Base-by-base conservation (phyloP, 176 grass and related monocot species). In the Oryza meyeriana region DNA sequence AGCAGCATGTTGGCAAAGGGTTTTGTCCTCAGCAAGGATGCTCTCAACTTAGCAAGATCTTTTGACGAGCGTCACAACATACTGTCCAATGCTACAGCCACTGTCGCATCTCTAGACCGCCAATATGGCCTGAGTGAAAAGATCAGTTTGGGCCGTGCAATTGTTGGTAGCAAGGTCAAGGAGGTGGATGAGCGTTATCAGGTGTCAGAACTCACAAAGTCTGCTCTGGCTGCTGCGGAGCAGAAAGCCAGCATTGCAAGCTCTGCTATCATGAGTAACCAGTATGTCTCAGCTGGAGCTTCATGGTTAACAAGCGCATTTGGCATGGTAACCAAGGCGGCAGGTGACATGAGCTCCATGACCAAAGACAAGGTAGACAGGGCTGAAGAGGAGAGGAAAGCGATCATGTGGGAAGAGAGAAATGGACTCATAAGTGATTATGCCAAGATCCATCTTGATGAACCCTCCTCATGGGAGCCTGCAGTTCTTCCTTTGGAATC, bases 1-100 rank as follows among this genome's bases (percentile, higher is more conserved):
- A 99, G 96, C 84, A 91, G 88, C 82, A 99, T 99, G 96, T 65
- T 99, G 84, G 96, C 96, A 61, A 99, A 93, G 70, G 96, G 96
- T 40, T 99, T 91, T 80, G 93, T 99, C 55, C 92, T 99, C 65
- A 91, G 96, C 78, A 93, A 93, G 40, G 93, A 99, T 47, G 96
- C 93, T 44, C 84, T 99, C 61, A 88, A 90, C 57, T 32, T 59
- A 71, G 96, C 96, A 11, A 99, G 80, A 72, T 80, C 87, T 28
- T 95, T 99, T 20, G 96, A 99, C 1, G 93, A 99, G 42, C 91
- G 63, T 52, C 93, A 99, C 85, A 89, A 90, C 42, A 84, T 99
- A 25, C 87, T 93, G 17, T 95, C 87, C 36, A 99, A 85, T 38
- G 94, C 94, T 52, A 89, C 74, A 4, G 94, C 94, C 50, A 94